Evolutionary conservation across 148 eudicot genomes (phyloP), one percentile per base, ranked within the genome.

Genomic region (Dysphania ambrosioides): DNA sequence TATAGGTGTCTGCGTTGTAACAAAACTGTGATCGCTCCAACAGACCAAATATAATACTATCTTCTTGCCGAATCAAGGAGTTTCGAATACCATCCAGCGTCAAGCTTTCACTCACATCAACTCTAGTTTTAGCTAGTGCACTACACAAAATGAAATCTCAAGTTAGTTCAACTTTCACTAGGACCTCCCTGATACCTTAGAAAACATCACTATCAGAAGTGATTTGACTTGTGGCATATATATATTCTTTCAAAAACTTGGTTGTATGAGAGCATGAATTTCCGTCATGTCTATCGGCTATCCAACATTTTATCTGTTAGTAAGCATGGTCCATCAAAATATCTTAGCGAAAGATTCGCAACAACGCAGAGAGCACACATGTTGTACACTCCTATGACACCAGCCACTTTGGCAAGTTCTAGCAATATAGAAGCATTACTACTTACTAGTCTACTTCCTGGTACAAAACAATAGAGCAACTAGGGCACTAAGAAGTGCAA

Each of bases 21-120:
- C 96, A 86, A 77, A 87, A 95, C 58, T 92, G 96, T 68, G 98
- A 88, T 81, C 98, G 90, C 85, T 95, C 98, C 70, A 95, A 81
- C 29, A 95, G 93, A 74, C 92, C 72, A 75, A 85, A 95, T 74
- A 95, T 95, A 36, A 95, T 92, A 84, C 97, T 95, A 80, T 95
- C 98, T 77, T 92, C 98, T 80, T 95, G 98, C 30, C 96, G 90
- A 55, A 95, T 89, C 44, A 95, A 81, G 36, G 97, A 90, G 76
- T 81, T 81, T 40, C 98, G 84, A 26, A 95, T 95, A 31, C 90
- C 92, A 2, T 90, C 97, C 13, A 95, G 83, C 30, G 97, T 92
- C 81, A 90, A 85, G 82, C 83, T 85, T 75, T 86, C 80, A 56
- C 90, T 91, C 84, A 85, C 90, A 76, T 95, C 98, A 12, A 89